Evolutionary conservation across 176 grass and related monocot species (phyloP), one percentile per base, ranked within the genome.

Genomic region (Neostapfia colusana): DNA sequence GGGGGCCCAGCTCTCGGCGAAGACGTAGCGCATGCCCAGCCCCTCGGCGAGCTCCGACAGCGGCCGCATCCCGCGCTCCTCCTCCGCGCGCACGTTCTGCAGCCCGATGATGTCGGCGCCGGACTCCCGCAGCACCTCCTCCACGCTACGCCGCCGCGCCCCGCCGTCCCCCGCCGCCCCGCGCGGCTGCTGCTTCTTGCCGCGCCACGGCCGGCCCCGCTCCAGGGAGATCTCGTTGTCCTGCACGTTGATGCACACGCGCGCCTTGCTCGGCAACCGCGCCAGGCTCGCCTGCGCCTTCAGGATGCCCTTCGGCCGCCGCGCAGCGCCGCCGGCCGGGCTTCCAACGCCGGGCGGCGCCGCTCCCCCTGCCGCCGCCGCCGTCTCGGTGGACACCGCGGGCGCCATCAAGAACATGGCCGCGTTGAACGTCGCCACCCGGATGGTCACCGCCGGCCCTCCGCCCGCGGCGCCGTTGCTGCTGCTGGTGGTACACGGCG

Each of bases 1-100:
- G 23, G 96, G 96, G 65, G 96, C 96, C 96, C 96, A 99, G 88
- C 96, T 99, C 87, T 99, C 96, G 3, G 96, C 96, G 75, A 99
- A 99, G 31, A 95, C 85, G 74, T 87, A 99, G 46, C 84, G 87
- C 96, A 99, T 99, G 51, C 96, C 96, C 6, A 99, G 85, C 57
- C 81, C 87, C 27, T 84, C 85, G 4, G 96, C 96, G 18, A 99
- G 82, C 0, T 95, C 92, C 26, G 96, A 95, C 57, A 99, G 85
- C 66, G 96, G 92, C 28, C 82, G 78, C 96, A 99, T 99, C 61
- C 87, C 96, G 56, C 85, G 91, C 78, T 87, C 92, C 87, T 99
- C 92, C 83, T 89, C 92, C 0, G 89, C 90, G 11, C 90, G 91
- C 74, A 99, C 96, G 79, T 99, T 99, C 84, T 99, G 92, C 43